Evolutionary conservation across 768 basidiomycete genomes (phyloP).

Genomic region (Boletus fagicola): DNA sequence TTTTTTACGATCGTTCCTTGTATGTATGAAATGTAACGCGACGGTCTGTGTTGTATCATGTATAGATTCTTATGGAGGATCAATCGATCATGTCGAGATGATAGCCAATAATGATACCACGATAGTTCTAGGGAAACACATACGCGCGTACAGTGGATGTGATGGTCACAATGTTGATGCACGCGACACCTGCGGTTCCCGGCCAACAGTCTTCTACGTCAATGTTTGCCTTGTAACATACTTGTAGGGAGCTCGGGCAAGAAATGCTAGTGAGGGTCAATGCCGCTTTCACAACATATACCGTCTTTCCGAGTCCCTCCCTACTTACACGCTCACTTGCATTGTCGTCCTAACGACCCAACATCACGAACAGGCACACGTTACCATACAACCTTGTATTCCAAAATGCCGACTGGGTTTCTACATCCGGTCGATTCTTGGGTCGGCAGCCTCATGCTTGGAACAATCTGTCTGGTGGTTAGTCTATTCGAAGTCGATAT

Average conservation of each 20-base stretch:
- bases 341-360: too few species aligned
- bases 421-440: not conserved
- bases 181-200: not conserved
- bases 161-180: not conserved
- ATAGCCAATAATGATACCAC: not conserved
- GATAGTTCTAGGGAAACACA: not conserved
- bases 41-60: too few species aligned
- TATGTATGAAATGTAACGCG: too few species aligned
- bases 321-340: too few species aligned
- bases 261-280: too few species aligned
- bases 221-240: too few species aligned
- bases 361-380: too few species aligned
- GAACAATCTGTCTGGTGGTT: not conserved
- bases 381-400: too few species aligned
- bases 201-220: too few species aligned
- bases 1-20: not conserved
- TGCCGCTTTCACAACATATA: too few species aligned
- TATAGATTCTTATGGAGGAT: not conserved
- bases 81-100: not conserved
- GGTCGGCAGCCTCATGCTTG: not conserved
- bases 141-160: not conserved
- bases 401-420: not conserved
- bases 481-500: not conserved
- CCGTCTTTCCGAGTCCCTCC: too few species aligned
- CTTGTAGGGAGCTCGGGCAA: too few species aligned